Conservation (phyloP, 352 stramenopile species). For the Pythium rhizo-oryzae region DNA sequence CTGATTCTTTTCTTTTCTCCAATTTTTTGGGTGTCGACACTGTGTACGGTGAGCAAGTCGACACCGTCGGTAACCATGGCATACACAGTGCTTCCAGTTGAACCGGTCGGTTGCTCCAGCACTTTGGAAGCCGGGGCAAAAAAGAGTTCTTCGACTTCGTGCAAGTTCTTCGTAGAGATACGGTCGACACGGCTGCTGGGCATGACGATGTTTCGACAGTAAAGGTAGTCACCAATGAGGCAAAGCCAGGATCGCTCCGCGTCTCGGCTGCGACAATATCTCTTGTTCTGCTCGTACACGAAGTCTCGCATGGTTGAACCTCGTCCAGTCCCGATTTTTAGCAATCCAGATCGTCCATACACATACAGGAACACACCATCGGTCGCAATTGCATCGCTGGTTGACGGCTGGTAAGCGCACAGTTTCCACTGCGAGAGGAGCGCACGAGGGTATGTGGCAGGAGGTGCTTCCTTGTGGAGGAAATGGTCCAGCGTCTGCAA, state of each 20-base stretch:
- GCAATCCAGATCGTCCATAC: constrained; percentile 56
- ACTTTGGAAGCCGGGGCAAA: constrained; percentile 46
- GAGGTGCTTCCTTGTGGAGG: constrained; percentile 29
- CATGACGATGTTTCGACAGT: constrained; percentile 79
- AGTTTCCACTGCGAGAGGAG: constrained; percentile 72
- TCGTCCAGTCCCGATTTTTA: constrained; percentile 76
- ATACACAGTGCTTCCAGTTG: constrained; percentile 57
- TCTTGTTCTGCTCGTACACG: constrained; percentile 68
- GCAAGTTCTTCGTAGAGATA: constrained; percentile 46
- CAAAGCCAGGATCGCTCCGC: constrained; percentile 81
- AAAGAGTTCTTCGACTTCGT: constrained; percentile 55
- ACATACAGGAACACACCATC: constrained; percentile 75
- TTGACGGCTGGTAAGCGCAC: constrained; percentile 57
- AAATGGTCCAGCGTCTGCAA: constrained; percentile 34
- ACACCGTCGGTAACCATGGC: constrained; percentile 69
- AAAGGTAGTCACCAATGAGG: constrained; percentile 59
- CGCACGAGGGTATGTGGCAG: constrained; percentile 56
- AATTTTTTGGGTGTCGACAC: constrained; percentile 60
- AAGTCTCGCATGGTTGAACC: constrained; percentile 66
- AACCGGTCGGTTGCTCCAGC: constrained; percentile 38
- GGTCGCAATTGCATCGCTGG: constrained; percentile 71
- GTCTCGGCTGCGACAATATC: constrained; percentile 57
- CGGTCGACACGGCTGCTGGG: constrained; percentile 64
- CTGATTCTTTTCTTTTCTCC: constrained; percentile 19
- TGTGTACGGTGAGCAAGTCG: constrained; percentile 67